These are phyloP conservation scores for Shiraia bambusicola DNA, from an alignment of 2,329 filamentous ascomycete genomes.

Conservation along the genomic window DNA sequence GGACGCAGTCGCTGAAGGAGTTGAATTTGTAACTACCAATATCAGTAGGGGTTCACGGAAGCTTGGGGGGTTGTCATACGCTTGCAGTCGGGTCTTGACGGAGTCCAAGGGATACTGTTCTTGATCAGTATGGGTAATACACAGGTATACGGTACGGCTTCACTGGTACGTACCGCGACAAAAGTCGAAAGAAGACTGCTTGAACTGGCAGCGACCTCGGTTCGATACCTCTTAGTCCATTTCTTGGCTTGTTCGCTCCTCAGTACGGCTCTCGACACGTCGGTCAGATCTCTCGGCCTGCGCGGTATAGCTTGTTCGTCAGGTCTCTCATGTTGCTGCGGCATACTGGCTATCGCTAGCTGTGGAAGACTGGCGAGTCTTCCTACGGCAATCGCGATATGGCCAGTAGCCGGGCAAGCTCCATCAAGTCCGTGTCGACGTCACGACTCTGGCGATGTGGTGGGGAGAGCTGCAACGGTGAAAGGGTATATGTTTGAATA, in stretches of 20 bases:
- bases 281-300: constrained; percentile 43
- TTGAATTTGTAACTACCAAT: constrained; percentile 65
- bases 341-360: constrained; percentile 51
- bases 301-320: constrained; percentile 25
- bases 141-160: too few species aligned
- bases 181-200: constrained; percentile 78
- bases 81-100: constrained; percentile 88
- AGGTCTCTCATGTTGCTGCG: constrained; percentile 32
- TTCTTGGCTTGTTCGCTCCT: constrained; percentile 49
- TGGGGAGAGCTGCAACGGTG: constrained; percentile 9
- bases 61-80: constrained; percentile 42
- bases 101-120: constrained; percentile 76
- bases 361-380: constrained; percentile 56
- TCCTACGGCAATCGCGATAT: constrained; percentile 62
- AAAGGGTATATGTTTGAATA: constrained; percentile 5
- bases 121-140: constrained; percentile 18
- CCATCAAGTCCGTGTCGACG: constrained; percentile 52
- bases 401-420: constrained; percentile 55
- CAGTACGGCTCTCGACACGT: constrained; percentile 38
- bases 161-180: constrained; percentile 56
- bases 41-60: constrained; percentile 16
- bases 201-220: constrained; percentile 74
- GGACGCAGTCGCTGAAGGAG: constrained; percentile 72
- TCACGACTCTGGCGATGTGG: constrained; percentile 18
- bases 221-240: constrained; percentile 75